A percentile compares a stretch with the other conserved stretches of the same genome.
Evolutionary conservation across 352 stramenopile genomes (phyloP).

Genomic region (Globisporangium nodosum): DNA sequence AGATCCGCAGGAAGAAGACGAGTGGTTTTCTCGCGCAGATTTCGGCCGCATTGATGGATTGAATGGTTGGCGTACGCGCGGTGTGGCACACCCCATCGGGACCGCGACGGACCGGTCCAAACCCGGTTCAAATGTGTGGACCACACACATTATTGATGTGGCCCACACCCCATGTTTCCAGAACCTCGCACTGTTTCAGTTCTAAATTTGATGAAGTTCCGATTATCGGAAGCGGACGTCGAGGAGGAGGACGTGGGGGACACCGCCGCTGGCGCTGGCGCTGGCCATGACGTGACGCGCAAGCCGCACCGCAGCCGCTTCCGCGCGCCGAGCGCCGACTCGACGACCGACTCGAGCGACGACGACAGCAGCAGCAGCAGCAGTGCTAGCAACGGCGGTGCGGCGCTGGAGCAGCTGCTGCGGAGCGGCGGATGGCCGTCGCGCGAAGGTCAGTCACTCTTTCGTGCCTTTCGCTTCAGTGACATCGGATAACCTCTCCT

Average conservation of each 20-base stretch:
- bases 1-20: constrained; percentile 87
- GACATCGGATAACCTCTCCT: neutral
- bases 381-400: neutral
- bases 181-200: too few relatives aligned
- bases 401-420: neutral
- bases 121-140: too few relatives aligned
- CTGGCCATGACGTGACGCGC: neutral
- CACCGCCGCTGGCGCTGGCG: neutral
- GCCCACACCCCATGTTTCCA: constrained; percentile 10
- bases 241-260: constrained; percentile 12
- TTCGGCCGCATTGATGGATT: constrained; percentile 1
- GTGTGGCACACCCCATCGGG: too few relatives aligned
- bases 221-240: constrained; percentile 25
- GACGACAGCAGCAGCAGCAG: constrained; percentile 11
- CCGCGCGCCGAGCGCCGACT: constrained; percentile 41
- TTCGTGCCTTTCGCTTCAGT: neutral
- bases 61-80: neutral
- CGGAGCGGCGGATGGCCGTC: neutral
- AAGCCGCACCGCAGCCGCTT: constrained; percentile 18
- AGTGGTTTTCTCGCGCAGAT: constrained; percentile 47
- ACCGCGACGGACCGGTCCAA: too few relatives aligned
- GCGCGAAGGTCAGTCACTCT: constrained; percentile 23
- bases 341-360: constrained; percentile 25
- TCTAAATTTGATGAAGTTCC: constrained; percentile 41
- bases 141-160: constrained; percentile 9